Conservation (phyloP, 75 land plant genomes). For the Pinus albicaulis region DNA sequence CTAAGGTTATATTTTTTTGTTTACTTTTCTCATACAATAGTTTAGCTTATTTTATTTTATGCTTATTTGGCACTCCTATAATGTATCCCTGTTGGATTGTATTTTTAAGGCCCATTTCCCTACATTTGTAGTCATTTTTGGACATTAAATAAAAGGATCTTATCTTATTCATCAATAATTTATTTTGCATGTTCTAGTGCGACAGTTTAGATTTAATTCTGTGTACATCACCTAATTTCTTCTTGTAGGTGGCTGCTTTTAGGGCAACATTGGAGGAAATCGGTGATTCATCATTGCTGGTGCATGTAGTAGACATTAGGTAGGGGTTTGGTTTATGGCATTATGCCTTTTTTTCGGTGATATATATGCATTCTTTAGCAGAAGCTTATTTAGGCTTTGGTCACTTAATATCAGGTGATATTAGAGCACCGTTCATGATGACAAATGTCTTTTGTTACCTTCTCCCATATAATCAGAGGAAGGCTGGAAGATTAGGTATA, state of each 20-base stretch:
- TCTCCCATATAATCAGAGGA: background rate
- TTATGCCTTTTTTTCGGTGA: background rate
- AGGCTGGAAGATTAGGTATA: background rate
- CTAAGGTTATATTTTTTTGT: too few relatives aligned
- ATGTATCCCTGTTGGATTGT: too few relatives aligned
- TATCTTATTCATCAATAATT: too few relatives aligned
- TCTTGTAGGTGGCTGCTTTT: conserved; percentile 89
- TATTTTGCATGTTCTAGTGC: too few relatives aligned
- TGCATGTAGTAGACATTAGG: conserved; percentile 98
- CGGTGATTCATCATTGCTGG: conserved; percentile 83
- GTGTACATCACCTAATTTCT: background rate
- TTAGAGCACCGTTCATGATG: background rate
- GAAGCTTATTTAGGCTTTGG: background rate
- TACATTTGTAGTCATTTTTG: too few relatives aligned
- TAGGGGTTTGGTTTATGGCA: conserved; percentile 7
- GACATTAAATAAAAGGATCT: too few relatives aligned
- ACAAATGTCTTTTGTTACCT: background rate
- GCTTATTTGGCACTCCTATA: too few relatives aligned
- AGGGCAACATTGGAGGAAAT: conserved; percentile 97
- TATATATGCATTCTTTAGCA: background rate
- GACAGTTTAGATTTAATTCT: too few relatives aligned
- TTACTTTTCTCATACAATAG: too few relatives aligned
- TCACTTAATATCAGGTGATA: background rate
- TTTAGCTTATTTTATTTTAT: too few relatives aligned
- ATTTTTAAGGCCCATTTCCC: too few relatives aligned